A percentile compares a stretch with the other conserved stretches of the same genome.
Conservation (phyloP, 768 basidiomycete genomes). For the Tylopilus sp. region DNA sequence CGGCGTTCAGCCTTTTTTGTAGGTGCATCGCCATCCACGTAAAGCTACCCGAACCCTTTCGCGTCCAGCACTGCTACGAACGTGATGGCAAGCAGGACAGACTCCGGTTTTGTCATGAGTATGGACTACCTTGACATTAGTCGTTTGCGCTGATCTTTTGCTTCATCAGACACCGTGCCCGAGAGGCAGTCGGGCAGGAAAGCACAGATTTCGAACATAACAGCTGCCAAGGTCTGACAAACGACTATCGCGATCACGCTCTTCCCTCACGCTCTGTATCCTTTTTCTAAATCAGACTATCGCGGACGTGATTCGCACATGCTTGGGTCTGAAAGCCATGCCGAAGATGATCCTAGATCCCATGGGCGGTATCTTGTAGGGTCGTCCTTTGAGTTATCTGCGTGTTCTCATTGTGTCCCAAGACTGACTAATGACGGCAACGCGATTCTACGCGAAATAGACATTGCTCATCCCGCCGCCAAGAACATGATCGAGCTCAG, state of each 20-base stretch:
- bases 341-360: conserved; percentile 99
- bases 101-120: conserved; percentile 89
- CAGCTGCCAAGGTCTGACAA: conserved; percentile 80
- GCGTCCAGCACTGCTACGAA: background rate
- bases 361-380: conserved; percentile 97
- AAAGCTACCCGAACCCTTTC: no score
- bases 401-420: background rate
- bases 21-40: no score
- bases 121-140: conserved; percentile 12
- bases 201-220: conserved; percentile 96
- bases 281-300: conserved; percentile 73
- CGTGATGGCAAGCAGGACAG: conserved; percentile 43
- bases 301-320: conserved; percentile 96
- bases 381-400: conserved; percentile 9
- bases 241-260: fast-evolving
- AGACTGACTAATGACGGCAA: conserved; percentile 99
- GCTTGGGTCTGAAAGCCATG: conserved; percentile 97
- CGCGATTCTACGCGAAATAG: conserved; percentile 96
- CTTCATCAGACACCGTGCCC: conserved; percentile 74
- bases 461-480: conserved; percentile 97
- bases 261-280: background rate
- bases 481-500: conserved; percentile 70
- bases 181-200: conserved; percentile 93
- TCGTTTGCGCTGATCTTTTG: background rate
- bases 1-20: no score